Conservation (phyloP, 176 grass and related monocot genomes). For the Paspalum notatum region DNA sequence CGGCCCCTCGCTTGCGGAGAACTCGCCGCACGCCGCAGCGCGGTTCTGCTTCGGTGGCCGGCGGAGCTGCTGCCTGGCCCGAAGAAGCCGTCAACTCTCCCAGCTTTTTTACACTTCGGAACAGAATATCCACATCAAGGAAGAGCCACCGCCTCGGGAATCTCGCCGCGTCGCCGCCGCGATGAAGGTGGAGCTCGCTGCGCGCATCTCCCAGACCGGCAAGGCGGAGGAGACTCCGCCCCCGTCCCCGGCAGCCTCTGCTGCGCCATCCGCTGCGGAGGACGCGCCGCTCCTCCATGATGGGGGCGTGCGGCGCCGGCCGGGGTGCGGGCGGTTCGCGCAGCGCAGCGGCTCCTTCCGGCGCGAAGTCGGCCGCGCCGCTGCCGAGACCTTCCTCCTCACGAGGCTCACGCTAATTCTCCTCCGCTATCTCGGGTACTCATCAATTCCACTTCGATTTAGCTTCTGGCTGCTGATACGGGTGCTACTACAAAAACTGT, state of each 20-base stretch:
- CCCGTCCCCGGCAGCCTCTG: neutral
- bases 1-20: too few species aligned
- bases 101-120: neutral
- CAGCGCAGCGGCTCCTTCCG: conserved; percentile 43
- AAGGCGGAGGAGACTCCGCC: conserved; percentile 39
- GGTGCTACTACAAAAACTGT: neutral
- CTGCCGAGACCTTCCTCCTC: conserved; percentile 66
- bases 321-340: conserved; percentile 40
- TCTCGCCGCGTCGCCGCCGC: conserved; percentile 14
- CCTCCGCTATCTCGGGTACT: conserved; percentile 92
- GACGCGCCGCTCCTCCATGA: conserved; percentile 42
- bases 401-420: conserved; percentile 79
- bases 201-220: neutral
- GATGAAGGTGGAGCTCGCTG: conserved; percentile 51
- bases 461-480: neutral
- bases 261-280: conserved; percentile 1
- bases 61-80: neutral
- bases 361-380: conserved; percentile 50
- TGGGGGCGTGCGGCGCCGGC: conserved; percentile 36
- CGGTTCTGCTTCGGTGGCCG: neutral
- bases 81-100: neutral
- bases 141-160: neutral
- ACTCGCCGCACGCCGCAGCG: neutral
- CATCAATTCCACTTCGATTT: conserved; percentile 11
- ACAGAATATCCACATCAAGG: conserved; percentile 34